Evolutionary conservation across 345 rosid genomes (phyloP).

Genomic region (Jatropha curcas): DNA sequence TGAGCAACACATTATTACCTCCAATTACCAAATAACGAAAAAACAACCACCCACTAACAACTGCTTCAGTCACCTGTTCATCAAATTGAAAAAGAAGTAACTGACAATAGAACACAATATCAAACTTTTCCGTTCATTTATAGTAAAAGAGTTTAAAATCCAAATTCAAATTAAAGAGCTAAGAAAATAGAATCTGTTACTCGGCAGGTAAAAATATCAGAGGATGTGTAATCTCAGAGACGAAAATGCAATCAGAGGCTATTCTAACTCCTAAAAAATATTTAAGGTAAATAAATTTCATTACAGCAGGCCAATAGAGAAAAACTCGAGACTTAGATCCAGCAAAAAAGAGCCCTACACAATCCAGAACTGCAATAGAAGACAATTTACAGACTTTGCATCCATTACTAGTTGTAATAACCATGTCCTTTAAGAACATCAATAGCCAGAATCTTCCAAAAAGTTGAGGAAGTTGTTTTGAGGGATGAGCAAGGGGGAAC

Average conservation of each 20-base stretch:
- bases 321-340: neutral
- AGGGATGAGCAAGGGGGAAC: neutral
- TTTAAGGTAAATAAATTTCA: neutral
- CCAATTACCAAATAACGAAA: constrained; percentile 98
- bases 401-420: neutral
- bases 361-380: neutral
- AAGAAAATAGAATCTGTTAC: neutral
- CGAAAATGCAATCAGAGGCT: neutral
- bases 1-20: constrained; percentile 51
- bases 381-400: neutral
- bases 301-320: neutral
- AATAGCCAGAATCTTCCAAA: neutral
- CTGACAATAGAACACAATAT: too few species aligned
- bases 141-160: neutral
- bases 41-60: constrained; percentile 96
- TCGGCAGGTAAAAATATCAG: neutral
- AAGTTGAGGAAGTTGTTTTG: neutral
- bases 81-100: neutral
- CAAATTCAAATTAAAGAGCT: neutral
- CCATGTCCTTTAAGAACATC: neutral
- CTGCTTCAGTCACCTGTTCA: constrained; percentile 93
- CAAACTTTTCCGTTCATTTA: neutral
- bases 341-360: neutral
- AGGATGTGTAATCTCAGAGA: too few species aligned
- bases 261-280: neutral